Base-by-base conservation (phyloP, 73 alveolate species). In the Uronychia binucleata region DNA sequence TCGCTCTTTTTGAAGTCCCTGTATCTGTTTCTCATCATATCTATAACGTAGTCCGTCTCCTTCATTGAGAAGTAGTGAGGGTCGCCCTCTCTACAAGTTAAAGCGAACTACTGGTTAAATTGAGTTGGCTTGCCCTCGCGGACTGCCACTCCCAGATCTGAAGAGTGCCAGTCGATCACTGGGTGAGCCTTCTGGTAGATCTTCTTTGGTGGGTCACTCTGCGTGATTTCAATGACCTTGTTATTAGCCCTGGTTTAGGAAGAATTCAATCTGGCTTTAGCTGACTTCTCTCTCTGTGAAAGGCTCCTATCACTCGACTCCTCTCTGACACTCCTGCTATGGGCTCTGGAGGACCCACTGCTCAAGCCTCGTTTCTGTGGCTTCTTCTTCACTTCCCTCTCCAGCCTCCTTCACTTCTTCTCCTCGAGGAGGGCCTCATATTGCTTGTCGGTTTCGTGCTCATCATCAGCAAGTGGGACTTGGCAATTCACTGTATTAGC, bases 1-100 rank as follows among this genome's bases (percentile, higher is more conserved):
- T 89, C 95, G 33, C 82, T 84, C 30, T 84, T 34, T 74, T 89
- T 89, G 83, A 89, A 89, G 82, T 89, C 95, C 34, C 59, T 77
- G 74, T 84, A 89, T 46, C 82, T 58, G 28, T 58, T 84, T 60
- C 81, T 84, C 95, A 89, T 89, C 95, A 89, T 83, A 14, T 89
- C 91, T 1, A 89, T 78, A 0, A 77, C 77, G 76, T 89, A 84
- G 46, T 89, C 95, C 26, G 84, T 80, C 78, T 89, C 95, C 32
- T 78, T 58, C 29, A 74, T 27, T 11, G n/a, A 31, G 58, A 79
- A 79, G 78, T n/a, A n/a, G 28, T 57, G 34, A 28, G 19, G 19
- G 27, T 57, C 78, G 26, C 26, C 57, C 28, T 79, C 77, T 79
- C 29, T 26, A 30, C n/a, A 26, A 67, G 67, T 46, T 19, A 46